Conservation (phyloP, 768 basidiomycete species). For the Tricholoma saponaceum region DNA sequence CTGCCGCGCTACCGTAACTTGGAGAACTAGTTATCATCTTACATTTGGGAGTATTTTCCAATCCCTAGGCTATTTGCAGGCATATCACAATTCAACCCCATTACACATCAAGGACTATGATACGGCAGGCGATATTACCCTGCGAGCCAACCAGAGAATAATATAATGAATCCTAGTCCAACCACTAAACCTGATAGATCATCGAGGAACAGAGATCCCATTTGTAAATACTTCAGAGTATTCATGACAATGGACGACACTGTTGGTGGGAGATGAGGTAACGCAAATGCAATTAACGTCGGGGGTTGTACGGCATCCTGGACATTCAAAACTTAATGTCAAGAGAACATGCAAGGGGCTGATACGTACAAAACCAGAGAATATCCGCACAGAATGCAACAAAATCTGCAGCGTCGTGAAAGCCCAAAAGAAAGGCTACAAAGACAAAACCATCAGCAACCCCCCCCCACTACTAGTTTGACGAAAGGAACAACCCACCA, state of each 20-base stretch:
- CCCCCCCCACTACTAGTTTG: neutral
- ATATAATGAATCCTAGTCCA: constrained; percentile 64
- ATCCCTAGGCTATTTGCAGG: neutral
- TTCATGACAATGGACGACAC: constrained; percentile 60
- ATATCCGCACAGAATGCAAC: constrained; percentile 69
- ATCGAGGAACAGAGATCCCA: constrained; percentile 64
- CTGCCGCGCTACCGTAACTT: constrained; percentile 22
- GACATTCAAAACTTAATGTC: neutral
- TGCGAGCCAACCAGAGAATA: constrained; percentile 45
- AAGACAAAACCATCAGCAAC: neutral
- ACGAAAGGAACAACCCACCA: constrained; percentile 32
- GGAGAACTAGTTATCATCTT: no score
- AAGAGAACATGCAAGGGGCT: neutral
- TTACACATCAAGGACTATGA: neutral
- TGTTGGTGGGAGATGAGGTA: constrained; percentile 65
- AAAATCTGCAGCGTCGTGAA: constrained; percentile 70
- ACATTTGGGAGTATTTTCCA: no score
- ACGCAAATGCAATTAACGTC: constrained; percentile 50
- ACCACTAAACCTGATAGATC: constrained; percentile 68
- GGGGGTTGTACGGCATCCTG: constrained; percentile 62
- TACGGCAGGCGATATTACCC: constrained; percentile 9
- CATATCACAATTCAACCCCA: neutral
- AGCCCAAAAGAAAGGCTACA: constrained; percentile 70
- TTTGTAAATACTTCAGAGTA: constrained; percentile 61
- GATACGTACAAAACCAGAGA: constrained; percentile 58